Evolutionary conservation across 2,329 filamentous ascomycete genomes (phyloP), one percentile per base, ranked within the genome.

Genomic region (Microcyclosporella mali): DNA sequence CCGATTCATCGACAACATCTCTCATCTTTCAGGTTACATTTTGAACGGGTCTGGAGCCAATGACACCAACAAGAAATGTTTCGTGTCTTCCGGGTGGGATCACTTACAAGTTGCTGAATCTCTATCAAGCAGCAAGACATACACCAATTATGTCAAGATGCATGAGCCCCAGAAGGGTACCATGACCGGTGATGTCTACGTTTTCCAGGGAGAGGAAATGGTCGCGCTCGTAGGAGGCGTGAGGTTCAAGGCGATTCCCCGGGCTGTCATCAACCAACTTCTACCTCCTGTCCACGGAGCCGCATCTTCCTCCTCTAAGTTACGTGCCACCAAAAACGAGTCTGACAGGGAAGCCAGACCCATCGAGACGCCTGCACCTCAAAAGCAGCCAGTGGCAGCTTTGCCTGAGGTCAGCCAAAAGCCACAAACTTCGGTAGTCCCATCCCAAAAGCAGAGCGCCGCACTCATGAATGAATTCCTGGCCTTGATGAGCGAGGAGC

Each of bases 61-160:
- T 4, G 49, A 66, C 33, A 53, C 58, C 2, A 47, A 52, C 16
- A 49, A 59, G 30, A 51, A 56, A 33, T 61, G 63, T 35, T 66
- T 51, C 37, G 54, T 66, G 31, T 66, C 62, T 6, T 61, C 62
- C 4, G 61, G 62, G 1, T 64, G 61, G 53, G 47, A 47, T 3
- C 50, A 49, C 7, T 50, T 60, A 30, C 37, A 43, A 34, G 25
- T 46, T 6, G 42, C 30, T 19, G 35, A 39, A 16, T 6, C 29
- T 14, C 7, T 43, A 27, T n/a, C 17, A 8, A 28, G 21, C 30
- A 25, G 17, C 14, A 37, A 31, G 25, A n/a, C 37, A 16, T 46
- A 46, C 31, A 27, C 27, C 11, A 25, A 33, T 8, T 35, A 46
- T 30, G 19, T 32, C 10, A 42, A 46, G 31, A 46, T 46, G 43